phyloP scores from a whole-genome alignment of 768 basidiomycete species.

The Mycena galopus region DNA sequence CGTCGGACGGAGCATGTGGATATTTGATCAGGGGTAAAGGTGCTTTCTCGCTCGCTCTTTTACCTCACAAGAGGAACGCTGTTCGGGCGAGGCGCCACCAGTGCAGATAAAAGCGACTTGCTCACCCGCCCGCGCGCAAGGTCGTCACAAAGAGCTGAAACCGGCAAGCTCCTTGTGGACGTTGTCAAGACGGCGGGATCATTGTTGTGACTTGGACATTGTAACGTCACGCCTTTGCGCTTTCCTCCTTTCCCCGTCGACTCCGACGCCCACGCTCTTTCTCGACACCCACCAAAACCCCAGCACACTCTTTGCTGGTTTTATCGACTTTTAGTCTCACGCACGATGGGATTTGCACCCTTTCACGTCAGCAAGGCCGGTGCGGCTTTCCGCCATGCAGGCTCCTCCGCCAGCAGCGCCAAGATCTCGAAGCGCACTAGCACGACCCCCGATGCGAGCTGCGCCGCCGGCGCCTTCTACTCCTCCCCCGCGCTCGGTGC shows the following conservation, averaged over 20 bases:
- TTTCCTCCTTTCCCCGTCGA: neutral
- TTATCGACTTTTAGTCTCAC: neutral
- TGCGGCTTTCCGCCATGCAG: conserved; percentile 23
- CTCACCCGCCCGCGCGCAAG: no score
- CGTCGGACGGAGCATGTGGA: no score
- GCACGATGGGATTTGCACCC: conserved; percentile 20
- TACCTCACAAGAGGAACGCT: no score
- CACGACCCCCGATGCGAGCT: conserved; percentile 40
- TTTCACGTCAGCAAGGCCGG: conserved; percentile 20
- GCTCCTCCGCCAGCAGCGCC: conserved; percentile 49
- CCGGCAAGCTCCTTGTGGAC: no score
- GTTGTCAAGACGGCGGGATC: no score
- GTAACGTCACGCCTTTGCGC: neutral
- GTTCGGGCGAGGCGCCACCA: no score
- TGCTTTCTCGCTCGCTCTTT: no score
- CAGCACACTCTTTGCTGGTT: neutral
- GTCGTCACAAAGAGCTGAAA: no score
- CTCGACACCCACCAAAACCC: neutral
- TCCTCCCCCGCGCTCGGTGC: conserved; percentile 62
- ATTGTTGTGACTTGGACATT: neutral
- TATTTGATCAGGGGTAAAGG: no score
- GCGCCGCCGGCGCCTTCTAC: conserved; percentile 74
- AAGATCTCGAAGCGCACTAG: no score
- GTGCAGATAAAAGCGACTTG: no score
- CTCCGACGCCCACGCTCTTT: conserved; percentile 35